These are phyloP conservation scores for Leccinum broughii DNA, from an alignment of 768 basidiomycete genomes.

Conservation along the genomic window DNA sequence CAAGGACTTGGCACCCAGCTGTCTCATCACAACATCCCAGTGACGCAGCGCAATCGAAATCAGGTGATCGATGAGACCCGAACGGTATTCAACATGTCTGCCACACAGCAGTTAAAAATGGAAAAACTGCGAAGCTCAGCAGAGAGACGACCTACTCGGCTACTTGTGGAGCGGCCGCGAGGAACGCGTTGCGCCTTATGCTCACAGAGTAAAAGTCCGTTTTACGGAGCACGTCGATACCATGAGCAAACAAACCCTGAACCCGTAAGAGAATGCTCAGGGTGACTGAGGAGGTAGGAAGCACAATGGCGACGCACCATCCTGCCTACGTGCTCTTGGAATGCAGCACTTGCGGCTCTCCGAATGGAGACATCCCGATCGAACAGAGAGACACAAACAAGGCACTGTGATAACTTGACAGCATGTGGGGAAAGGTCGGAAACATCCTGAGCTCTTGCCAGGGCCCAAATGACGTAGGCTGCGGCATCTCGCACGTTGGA, in stretches of 20 bases:
- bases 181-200: slow-evolving; percentile 78
- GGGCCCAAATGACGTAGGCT: slow-evolving; percentile 92
- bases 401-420: slow-evolving; percentile 59
- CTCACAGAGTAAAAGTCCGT: slow-evolving; percentile 97
- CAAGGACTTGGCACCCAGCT: slow-evolving; percentile 75
- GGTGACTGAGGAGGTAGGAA: slow-evolving; percentile 6
- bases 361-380: slow-evolving; percentile 96
- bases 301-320: slow-evolving; percentile 55
- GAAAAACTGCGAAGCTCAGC: slow-evolving; percentile 3
- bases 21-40: slow-evolving; percentile 85
- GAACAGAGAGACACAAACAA: slow-evolving; percentile 81
- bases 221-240: slow-evolving; percentile 88
- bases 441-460: slow-evolving; percentile 76
- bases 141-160: slow-evolving; percentile 64
- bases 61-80: slow-evolving; percentile 69
- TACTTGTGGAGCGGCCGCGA: slow-evolving; percentile 83
- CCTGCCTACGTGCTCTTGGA: slow-evolving; percentile 95
- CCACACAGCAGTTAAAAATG: slow-evolving; percentile 10
- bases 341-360: slow-evolving; percentile 94
- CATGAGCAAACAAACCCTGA: slow-evolving; percentile 88
- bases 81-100: slow-evolving; percentile 80
- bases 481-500: slow-evolving; percentile 94
- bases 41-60: slow-evolving; percentile 76
- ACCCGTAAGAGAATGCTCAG: slow-evolving; percentile 23
- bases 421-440: slow-evolving; percentile 61